Evolutionary conservation across 805 yeast species (phyloP), one percentile per base, ranked within the genome.

Genomic region (Grigorovia jiainica): DNA sequence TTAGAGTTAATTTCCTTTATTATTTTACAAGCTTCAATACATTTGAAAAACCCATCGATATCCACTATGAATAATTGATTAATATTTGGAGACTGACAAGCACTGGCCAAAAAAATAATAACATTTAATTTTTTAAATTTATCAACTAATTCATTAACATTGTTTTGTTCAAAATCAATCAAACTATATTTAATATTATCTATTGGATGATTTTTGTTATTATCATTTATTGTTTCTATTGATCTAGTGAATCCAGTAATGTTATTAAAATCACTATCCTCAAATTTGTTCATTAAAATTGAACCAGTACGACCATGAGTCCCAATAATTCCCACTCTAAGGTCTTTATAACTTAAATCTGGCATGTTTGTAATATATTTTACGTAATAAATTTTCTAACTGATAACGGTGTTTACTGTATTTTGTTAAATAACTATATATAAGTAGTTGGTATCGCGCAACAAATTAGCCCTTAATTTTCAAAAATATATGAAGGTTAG

Each of bases 291-390:
- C n/a, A 75, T 53, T 10, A 77, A 51, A 2, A 60, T 52, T 43
- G 71, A 68, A 25, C 78, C 84, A 13, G 78, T 68, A 43, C 71
- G 70, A 24, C 83, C 83, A 55, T 76, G 75, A n/a, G 81, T 79
- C 23, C 84, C 84, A 43, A 78, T 59, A 17, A 78, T 57, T 43
- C 40, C 41, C 16, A 41, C 24, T 33, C 23, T 31, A 7, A 24
- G n/a, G 7, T 32, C 15, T 25, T 32, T 24, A 16, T 8, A 9
- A 13, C 7, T 13, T 27, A 23, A 5, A 24, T 15, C 36, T 15
- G 31, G 20, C 40, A 38, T 38, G n/a, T n/a, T n/a, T n/a, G n/a
- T n/a, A n/a, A n/a, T n/a, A n/a, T n/a, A n/a, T n/a, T n/a, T n/a
- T n/a, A n/a, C n/a, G n/a, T n/a, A n/a, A n/a, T n/a, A n/a, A n/a